phyloP scores from a whole-genome alignment of 768 basidiomycete genomes.

The Kwoniella europaea region DNA sequence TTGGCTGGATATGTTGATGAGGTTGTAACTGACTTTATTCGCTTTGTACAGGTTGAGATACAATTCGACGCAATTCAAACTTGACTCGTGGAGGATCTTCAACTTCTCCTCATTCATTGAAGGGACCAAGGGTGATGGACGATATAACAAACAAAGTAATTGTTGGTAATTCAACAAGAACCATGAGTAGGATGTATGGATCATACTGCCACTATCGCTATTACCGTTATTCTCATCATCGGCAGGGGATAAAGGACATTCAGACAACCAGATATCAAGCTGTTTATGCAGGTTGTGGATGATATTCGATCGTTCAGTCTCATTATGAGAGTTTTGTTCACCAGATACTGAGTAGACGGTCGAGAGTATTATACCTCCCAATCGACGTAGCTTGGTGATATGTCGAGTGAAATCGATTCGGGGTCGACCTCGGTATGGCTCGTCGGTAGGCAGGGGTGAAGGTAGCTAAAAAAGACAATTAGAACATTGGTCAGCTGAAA shows the following conservation, averaged over 20 bases:
- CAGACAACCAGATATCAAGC: slow-evolving; percentile 34
- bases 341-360: slow-evolving; percentile 32
- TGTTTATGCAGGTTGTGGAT: slow-evolving; percentile 23
- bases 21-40: slow-evolving; percentile 34
- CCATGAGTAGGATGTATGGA: slow-evolving; percentile 32
- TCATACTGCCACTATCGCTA: slow-evolving; percentile 19
- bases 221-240: slow-evolving; percentile 10
- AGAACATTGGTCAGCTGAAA: not conserved
- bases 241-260: slow-evolving; percentile 24
- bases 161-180: slow-evolving; percentile 40
- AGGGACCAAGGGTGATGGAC: slow-evolving; percentile 40
- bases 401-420: slow-evolving; percentile 29
- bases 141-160: slow-evolving; percentile 29
- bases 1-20: slow-evolving; percentile 36
- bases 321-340: slow-evolving; percentile 23
- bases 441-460: slow-evolving; percentile 21
- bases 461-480: slow-evolving; percentile 21
- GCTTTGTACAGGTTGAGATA: slow-evolving; percentile 32
- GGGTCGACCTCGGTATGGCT: slow-evolving; percentile 25
- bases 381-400: slow-evolving; percentile 34
- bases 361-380: slow-evolving; percentile 31
- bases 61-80: slow-evolving; percentile 29
- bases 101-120: slow-evolving; percentile 24
- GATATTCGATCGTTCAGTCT: slow-evolving; percentile 21
- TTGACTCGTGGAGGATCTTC: slow-evolving; percentile 26